Conservation (phyloP, 2,329 filamentous ascomycete species). For the Xylariaceae sp. region DNA sequence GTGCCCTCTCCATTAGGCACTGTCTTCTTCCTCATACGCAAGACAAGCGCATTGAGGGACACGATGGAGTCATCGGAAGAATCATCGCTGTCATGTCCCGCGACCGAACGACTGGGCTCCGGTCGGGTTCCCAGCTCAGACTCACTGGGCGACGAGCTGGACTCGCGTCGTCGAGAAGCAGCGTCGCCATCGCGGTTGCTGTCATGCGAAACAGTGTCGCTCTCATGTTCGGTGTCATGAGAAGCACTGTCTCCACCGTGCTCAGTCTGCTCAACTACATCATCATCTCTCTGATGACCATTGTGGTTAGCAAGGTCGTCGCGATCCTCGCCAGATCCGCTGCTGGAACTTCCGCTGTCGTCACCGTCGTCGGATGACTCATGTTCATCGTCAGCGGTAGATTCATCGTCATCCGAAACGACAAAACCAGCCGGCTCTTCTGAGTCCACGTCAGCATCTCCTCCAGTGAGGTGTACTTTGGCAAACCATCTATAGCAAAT, state of each 20-base stretch:
- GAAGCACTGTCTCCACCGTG: too few relatives aligned
- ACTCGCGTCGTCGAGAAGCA: too few relatives aligned
- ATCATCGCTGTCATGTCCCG: constrained; percentile 1
- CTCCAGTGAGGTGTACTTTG: constrained; percentile 19
- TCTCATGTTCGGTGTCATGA: too few relatives aligned
- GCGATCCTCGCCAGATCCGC: not conserved
- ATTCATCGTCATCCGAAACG: constrained; percentile 20
- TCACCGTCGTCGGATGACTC: not conserved
- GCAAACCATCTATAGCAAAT: constrained; percentile 26
- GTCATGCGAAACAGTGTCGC: too few relatives aligned
- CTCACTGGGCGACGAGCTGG: not conserved
- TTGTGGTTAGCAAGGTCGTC: too few relatives aligned
- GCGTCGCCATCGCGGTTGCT: too few relatives aligned
- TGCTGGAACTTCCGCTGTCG: too few relatives aligned
- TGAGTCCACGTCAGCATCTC: constrained; percentile 2
- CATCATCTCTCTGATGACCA: too few relatives aligned
- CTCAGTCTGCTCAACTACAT: not conserved
- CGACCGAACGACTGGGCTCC: not conserved
- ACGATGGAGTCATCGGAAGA: constrained; percentile 16
- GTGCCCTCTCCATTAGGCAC: not conserved
- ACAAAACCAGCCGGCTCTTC: constrained; percentile 22
- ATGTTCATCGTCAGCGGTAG: constrained; percentile 6
- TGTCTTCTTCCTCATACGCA: constrained; percentile 1
- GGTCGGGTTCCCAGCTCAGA: not conserved
- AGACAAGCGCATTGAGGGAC: constrained; percentile 7